phyloP scores from a whole-genome alignment of 768 basidiomycete species.

The Mycena metata region DNA sequence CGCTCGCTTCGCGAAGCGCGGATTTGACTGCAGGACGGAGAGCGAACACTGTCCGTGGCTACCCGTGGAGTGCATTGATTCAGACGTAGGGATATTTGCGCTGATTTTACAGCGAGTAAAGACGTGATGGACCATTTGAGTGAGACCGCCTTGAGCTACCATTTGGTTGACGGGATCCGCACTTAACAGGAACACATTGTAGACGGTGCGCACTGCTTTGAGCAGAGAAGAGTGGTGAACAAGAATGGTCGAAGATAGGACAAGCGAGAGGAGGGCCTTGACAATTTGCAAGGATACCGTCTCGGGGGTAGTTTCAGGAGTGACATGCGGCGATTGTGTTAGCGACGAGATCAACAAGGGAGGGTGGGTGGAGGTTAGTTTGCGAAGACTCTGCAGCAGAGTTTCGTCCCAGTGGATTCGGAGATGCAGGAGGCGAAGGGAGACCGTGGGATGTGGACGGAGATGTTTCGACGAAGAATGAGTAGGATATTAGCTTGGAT shows the following conservation, averaged over 20 bases:
- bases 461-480: constrained; percentile 88
- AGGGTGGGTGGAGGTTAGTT: constrained; percentile 67
- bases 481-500: constrained; percentile 96
- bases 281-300: constrained; percentile 96
- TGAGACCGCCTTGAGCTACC: constrained; percentile 97
- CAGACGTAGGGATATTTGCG: constrained; percentile 40
- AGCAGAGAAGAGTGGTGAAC: constrained; percentile 97
- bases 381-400: constrained; percentile 62
- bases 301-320: constrained; percentile 88
- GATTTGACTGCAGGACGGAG: constrained; percentile 3
- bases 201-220: constrained; percentile 97
- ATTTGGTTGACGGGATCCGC: constrained; percentile 94
- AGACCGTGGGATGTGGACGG: constrained; percentile 55
- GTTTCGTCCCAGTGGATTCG: constrained; percentile 59
- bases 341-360: constrained; percentile 93
- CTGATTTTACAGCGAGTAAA: constrained; percentile 82
- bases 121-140: constrained; percentile 98
- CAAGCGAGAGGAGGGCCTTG: constrained; percentile 90
- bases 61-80: constrained; percentile 35
- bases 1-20: constrained; percentile 26
- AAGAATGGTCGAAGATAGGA: constrained; percentile 87
- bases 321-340: constrained; percentile 96
- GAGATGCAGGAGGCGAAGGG: constrained; percentile 85
- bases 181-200: constrained; percentile 96
- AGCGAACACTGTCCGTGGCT: constrained; percentile 39